Evolutionary conservation across 2,329 filamentous ascomycete species (phyloP).

Genomic region (Calonectria hawksworthii): DNA sequence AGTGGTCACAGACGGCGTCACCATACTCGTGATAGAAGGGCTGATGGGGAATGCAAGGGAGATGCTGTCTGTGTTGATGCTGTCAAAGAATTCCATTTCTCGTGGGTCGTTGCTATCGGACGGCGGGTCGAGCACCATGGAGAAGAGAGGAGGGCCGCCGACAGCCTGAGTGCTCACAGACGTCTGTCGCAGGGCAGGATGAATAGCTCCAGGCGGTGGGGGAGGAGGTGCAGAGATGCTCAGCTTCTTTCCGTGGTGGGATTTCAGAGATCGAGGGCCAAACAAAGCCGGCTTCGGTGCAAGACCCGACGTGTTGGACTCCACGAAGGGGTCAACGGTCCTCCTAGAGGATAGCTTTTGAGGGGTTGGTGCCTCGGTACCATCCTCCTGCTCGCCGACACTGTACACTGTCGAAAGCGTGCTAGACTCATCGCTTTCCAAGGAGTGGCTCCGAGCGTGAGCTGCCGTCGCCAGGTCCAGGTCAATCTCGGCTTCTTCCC

Average conservation of each 20-base stretch:
- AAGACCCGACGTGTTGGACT: conserved; percentile 20
- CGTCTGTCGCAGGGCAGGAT: conserved; percentile 36
- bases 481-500: conserved; percentile 38
- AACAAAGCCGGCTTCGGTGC: conserved; percentile 31
- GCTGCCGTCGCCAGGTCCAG: conserved; percentile 34
- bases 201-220: conserved; percentile 26
- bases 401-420: conserved; percentile 71
- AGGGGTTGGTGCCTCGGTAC: conserved; percentile 14
- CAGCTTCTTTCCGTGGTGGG: conserved; percentile 36
- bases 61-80: conserved; percentile 31
- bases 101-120: conserved; percentile 30
- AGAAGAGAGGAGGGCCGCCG: conserved; percentile 34
- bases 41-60: conserved; percentile 41
- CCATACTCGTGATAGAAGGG: conserved; percentile 42
- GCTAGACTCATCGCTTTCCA: conserved; percentile 63
- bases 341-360: not conserved
- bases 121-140: conserved; percentile 38
- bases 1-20: conserved; percentile 43
- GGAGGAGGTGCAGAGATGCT: conserved; percentile 34
- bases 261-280: conserved; percentile 32
- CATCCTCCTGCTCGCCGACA: conserved; percentile 62
- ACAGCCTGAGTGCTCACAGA: conserved; percentile 44
- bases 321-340: conserved; percentile 51
- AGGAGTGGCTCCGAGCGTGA: conserved; percentile 47
- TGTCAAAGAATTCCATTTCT: conserved; percentile 26